Base-by-base conservation (phyloP, 495 filamentous ascomycete genomes). In the Aspergillus nanangensis region DNA sequence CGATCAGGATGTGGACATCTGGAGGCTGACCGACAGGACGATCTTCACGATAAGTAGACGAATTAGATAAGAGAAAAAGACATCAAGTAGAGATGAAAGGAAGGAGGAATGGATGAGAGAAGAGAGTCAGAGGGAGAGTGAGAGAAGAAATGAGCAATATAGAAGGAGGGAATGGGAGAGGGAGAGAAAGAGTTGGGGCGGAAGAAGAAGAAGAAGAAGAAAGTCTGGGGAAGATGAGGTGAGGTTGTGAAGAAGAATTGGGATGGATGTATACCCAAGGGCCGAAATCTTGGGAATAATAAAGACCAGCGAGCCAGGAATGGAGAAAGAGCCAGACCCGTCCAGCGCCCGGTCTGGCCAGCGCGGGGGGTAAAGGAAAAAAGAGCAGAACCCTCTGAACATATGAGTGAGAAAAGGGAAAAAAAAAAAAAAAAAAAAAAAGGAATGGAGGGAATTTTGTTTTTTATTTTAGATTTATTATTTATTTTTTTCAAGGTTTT, bases 311-410 rank as follows among this genome's bases (percentile, higher is more conserved):
- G n/a, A n/a, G n/a, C 44, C 44, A 38, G 44, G 50, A 53, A 53
- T 53, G 50, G 45, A 48, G 50, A 48, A 40, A 41, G 47, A 53
- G 41, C 43, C 50, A 52, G 50, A 52, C 50, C 50, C 40, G 43
- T 52, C 50, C 50, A 48, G 35, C 39, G 50, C 45, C 41, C 23
- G 54, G 54, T 50, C 54, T 57, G 47, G 54, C 54, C 54, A 57
- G 51, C 54, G 54, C 54, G 54, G 54, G 54, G 54, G 50, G 39
- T 36, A 27, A 38, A 31, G 32, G 21, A n/a, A n/a, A n/a, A n/a
- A n/a, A n/a, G n/a, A n/a, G n/a, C n/a, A n/a, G n/a, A n/a, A n/a
- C n/a, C n/a, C n/a, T n/a, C n/a, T n/a, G n/a, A n/a, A n/a, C n/a
- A n/a, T n/a, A n/a, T n/a, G n/a, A n/a, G n/a, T n/a, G n/a, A n/a